Evolutionary conservation across 1,139 yeast genomes (phyloP), one percentile per base, ranked within the genome.

Genomic region (Suhomyces terraborum): DNA sequence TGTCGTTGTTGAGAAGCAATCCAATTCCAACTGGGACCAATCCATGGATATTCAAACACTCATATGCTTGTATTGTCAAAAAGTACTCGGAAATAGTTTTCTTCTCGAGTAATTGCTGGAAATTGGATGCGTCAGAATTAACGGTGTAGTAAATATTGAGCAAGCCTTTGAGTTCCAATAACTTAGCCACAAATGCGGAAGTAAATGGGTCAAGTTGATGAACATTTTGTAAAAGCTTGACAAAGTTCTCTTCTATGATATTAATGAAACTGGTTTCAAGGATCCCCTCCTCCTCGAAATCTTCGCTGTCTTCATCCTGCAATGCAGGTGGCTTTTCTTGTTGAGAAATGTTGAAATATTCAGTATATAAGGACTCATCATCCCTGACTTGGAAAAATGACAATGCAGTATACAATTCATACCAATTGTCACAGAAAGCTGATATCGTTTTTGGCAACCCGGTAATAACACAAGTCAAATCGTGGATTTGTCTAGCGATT

Each of bases 21-120:
- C 93, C 93, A 49, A 83, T 72, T 1, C 88, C 91, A 33, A 82
- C 75, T 0, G 91, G 84, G 35, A 82, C 81, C 30, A 82, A 62
- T 17, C 64, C 65, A 48, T 79, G 80, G 5, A 66, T 54, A 41
- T 67, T 68, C 41, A 82, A 62, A 52, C 80, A 77, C 33, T 76
- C 78, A 45, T 75, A 69, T 2, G 89, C 85, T 54, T 82, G 80
- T 36, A 77, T 75, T 19, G 77, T 77, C 33, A 84, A 55, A 61
- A 85, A 73, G 52, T 78, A 80, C 46, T 80, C 84, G 0, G 87
- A 81, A 42, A 80, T 75, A 10, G 75, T 72, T 40, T 72, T 69
- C 12, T 66, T 54, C 35, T 52, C 44, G 32, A 37, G 39, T 28
- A 38, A 44, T 23, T 10, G 43, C 27, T 54, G 52, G 35, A 55